phyloP scores from a whole-genome alignment of 352 stramenopile species.

The Pythium sukuiense region DNA sequence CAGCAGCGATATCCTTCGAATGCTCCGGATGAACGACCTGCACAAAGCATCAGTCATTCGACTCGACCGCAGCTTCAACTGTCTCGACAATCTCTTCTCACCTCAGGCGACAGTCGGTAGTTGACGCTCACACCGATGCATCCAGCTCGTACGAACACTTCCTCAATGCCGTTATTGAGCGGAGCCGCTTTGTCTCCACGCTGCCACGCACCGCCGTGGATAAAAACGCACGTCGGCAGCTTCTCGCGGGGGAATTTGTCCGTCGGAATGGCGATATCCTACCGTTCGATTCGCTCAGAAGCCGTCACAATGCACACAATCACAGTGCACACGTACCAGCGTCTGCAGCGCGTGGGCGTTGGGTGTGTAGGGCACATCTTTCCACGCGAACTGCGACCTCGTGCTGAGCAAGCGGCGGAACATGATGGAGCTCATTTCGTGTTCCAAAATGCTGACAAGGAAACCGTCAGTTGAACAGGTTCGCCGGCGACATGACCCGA shows the following conservation, averaged over 20 bases:
- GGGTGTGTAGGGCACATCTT: conserved; percentile 61
- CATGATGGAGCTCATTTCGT: conserved; percentile 18
- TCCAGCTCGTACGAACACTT: conserved; percentile 51
- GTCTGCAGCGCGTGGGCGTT: conserved; percentile 46
- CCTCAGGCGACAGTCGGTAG: conserved; percentile 80
- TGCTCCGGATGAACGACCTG: conserved; percentile 65
- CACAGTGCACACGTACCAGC: conserved; percentile 30
- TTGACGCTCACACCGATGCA: conserved; percentile 72
- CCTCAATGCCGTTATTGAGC: conserved; percentile 65
- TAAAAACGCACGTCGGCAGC: conserved; percentile 73
- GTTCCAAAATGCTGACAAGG: background rate
- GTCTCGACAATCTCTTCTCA: conserved; percentile 15
- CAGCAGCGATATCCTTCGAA: conserved; percentile 56
- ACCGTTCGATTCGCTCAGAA: background rate
- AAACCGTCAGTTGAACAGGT: background rate
- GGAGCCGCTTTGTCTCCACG: conserved; percentile 72
- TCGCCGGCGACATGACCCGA: background rate
- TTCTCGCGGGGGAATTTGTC: conserved; percentile 28
- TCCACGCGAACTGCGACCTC: conserved; percentile 50
- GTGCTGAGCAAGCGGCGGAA: conserved; percentile 29
- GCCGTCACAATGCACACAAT: background rate
- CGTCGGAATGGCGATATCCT: conserved; percentile 67
- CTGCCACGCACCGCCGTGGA: conserved; percentile 85
- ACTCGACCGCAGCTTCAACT: background rate
- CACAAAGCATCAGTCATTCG: background rate